phyloP scores from a whole-genome alignment of 495 filamentous ascomycete genomes.

The Jackrogersella minutella region DNA sequence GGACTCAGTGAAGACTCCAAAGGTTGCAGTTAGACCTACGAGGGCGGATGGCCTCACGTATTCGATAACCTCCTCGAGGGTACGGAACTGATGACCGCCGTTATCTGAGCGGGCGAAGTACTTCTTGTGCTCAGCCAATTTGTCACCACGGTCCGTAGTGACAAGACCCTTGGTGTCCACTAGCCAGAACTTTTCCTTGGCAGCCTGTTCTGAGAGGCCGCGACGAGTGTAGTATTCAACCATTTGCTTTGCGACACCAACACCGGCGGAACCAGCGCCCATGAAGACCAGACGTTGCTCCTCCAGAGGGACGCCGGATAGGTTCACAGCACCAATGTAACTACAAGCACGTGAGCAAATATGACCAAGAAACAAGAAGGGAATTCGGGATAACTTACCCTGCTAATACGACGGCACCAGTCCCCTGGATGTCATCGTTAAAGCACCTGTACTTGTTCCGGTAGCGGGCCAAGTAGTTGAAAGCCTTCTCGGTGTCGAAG shows the following conservation, averaged over 20 bases:
- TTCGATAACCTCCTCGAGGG: constrained; percentile 90
- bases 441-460: constrained; percentile 89
- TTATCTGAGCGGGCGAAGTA: constrained; percentile 96
- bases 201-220: constrained; percentile 91
- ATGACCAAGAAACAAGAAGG: not conserved
- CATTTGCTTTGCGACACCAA: constrained; percentile 96
- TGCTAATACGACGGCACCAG: constrained; percentile 91
- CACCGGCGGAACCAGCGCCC: constrained; percentile 93
- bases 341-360: constrained; percentile 45
- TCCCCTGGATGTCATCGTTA: constrained; percentile 99
- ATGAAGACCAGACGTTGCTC: constrained; percentile 96
- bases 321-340: constrained; percentile 92
- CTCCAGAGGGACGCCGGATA: constrained; percentile 83
- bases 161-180: constrained; percentile 97
- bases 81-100: constrained; percentile 86
- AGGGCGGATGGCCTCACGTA: constrained; percentile 93
- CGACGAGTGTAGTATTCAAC: constrained; percentile 94
- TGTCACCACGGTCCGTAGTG: constrained; percentile 91
- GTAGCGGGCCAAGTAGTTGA: constrained; percentile 91
- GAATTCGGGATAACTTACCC: constrained; percentile 59
- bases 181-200: constrained; percentile 91
- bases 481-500: constrained; percentile 92
- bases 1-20: constrained; percentile 90
- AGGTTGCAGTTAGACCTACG: constrained; percentile 92
- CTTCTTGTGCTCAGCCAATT: constrained; percentile 94